These are phyloP conservation scores for Penicillium samsonianum DNA, from an alignment of 495 filamentous ascomycete species.

Conservation along the genomic window DNA sequence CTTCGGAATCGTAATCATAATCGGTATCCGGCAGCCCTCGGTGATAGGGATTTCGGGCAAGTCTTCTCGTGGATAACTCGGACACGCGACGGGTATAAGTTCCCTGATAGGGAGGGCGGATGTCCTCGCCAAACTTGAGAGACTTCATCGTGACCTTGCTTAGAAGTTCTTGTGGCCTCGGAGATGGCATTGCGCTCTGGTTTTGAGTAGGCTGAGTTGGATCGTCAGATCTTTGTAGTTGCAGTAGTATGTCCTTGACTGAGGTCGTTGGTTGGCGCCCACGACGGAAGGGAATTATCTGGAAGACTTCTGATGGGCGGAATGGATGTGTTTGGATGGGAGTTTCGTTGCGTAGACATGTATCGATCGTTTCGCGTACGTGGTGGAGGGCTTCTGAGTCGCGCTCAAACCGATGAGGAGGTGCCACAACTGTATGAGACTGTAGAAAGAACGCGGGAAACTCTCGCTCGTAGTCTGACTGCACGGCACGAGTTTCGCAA, in stretches of 20 bases:
- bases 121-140: conserved; percentile 80
- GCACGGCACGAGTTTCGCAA: conserved; percentile 13
- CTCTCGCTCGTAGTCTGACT: conserved; percentile 64
- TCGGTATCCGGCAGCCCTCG: conserved; percentile 66
- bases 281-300: conserved; percentile 54
- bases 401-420: conserved; percentile 50
- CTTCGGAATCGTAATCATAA: conserved; percentile 97
- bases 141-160: conserved; percentile 70
- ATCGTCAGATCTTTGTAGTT: conserved; percentile 44
- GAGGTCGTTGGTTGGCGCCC: conserved; percentile 52
- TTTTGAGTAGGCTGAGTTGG: conserved; percentile 1
- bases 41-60: conserved; percentile 71
- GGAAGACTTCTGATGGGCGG: conserved; percentile 58
- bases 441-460: conserved; percentile 82
- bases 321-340: conserved; percentile 38
- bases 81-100: conserved; percentile 67
- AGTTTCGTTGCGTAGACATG: conserved; percentile 33
- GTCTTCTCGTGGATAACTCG: conserved; percentile 47
- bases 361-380: conserved; percentile 51
- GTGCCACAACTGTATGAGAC: conserved; percentile 63
- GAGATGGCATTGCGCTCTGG: conserved; percentile 18
- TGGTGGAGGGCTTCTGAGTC: conserved; percentile 56
- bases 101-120: conserved; percentile 86
- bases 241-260: conserved; percentile 67
- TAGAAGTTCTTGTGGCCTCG: conserved; percentile 54